phyloP scores from a whole-genome alignment of 768 basidiomycete species.

The Fomitopsis serialis region DNA sequence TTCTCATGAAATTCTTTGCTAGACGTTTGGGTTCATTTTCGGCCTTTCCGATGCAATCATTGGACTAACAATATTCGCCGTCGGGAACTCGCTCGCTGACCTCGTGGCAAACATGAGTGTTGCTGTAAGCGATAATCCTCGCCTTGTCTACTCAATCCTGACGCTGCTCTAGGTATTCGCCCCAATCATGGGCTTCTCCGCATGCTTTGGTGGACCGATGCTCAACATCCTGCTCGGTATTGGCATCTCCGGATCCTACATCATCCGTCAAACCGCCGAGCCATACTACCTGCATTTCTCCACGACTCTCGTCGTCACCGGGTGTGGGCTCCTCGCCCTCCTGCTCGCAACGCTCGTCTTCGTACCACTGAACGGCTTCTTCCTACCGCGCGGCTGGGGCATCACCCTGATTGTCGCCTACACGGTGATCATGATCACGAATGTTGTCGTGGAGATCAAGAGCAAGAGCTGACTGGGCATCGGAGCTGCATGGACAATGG shows the following conservation, averaged over 20 bases:
- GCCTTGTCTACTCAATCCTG: background rate
- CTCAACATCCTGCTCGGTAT: constrained; percentile 88
- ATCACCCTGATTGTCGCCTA: constrained; percentile 73
- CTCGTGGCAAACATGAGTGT: constrained; percentile 96
- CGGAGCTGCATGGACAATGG: background rate
- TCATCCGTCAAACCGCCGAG: constrained; percentile 57
- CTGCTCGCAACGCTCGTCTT: constrained; percentile 72
- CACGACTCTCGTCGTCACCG: constrained; percentile 78
- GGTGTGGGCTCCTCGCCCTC: constrained; percentile 73
- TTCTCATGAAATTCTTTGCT: constrained; percentile 1
- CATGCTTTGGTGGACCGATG: constrained; percentile 93
- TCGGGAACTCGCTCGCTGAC: constrained; percentile 95
- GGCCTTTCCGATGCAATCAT: constrained; percentile 97
- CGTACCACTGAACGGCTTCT: constrained; percentile 82
- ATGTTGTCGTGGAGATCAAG: constrained; percentile 70
- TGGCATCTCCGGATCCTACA: constrained; percentile 86
- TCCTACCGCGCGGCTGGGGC: constrained; percentile 79
- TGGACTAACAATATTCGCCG: constrained; percentile 92
- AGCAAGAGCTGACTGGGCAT: background rate
- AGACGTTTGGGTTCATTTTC: constrained; percentile 93
- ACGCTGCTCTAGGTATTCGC: constrained; percentile 57
- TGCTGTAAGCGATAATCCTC: constrained; percentile 51
- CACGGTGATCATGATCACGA: constrained; percentile 67
- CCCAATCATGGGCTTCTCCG: constrained; percentile 92
- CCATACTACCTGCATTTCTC: constrained; percentile 78